Evolutionary conservation across 2,329 filamentous ascomycete species (phyloP).

Genomic region (Magnaporthiopsis rhizophila): DNA sequence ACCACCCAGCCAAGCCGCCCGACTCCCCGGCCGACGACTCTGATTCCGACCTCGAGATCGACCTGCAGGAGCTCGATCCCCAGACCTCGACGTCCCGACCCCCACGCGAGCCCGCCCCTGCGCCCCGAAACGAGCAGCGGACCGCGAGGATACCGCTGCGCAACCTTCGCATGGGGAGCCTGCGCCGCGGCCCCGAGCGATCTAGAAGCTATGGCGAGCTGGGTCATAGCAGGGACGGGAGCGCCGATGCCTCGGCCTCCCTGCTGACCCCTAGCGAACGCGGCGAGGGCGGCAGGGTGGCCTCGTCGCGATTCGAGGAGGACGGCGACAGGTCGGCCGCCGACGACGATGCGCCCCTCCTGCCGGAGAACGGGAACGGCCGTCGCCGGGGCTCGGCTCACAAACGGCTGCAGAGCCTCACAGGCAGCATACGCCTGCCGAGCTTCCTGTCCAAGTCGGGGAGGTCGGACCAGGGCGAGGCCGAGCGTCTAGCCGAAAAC

Average conservation of each 20-base stretch:
- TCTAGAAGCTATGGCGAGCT: slow-evolving; percentile 52
- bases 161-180: slow-evolving; percentile 58
- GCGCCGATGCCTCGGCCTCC: slow-evolving; percentile 58
- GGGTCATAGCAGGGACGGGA: slow-evolving; percentile 45
- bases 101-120: slow-evolving; percentile 32
- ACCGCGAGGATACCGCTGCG: slow-evolving; percentile 61
- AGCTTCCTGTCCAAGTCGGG: slow-evolving; percentile 52
- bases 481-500: slow-evolving; percentile 22
- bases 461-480: slow-evolving; percentile 27
- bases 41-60: slow-evolving; percentile 70
- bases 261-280: slow-evolving; percentile 38
- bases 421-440: slow-evolving; percentile 52
- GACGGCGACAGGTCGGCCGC: slow-evolving; percentile 20
- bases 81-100: slow-evolving; percentile 24
- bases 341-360: slow-evolving; percentile 68
- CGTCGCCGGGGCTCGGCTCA: slow-evolving; percentile 27
- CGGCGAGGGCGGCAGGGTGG: slow-evolving; percentile 35
- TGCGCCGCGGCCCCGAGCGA: slow-evolving; percentile 49
- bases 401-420: slow-evolving; percentile 34
- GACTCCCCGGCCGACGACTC: slow-evolving; percentile 61
- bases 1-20: slow-evolving; percentile 51
- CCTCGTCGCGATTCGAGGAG: slow-evolving; percentile 5
- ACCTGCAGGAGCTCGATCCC: slow-evolving; percentile 74
- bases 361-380: slow-evolving; percentile 36
- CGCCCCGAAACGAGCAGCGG: slow-evolving; percentile 29